Base-by-base conservation (phyloP, 306 rosid genomes). In the Castanea mollissima region DNA sequence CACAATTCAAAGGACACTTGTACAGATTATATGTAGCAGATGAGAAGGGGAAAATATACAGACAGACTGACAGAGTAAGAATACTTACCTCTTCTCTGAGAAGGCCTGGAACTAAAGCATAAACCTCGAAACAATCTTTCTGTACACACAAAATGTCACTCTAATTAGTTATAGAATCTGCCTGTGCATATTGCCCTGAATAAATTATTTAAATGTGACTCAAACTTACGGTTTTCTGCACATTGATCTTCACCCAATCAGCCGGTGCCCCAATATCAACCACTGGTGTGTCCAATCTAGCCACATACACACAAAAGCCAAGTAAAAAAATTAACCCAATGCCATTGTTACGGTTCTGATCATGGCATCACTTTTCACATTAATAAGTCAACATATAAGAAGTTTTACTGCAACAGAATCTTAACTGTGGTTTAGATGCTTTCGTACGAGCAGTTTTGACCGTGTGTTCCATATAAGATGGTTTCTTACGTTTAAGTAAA, bases 71-170 rank as follows among this genome's bases (percentile, higher is more conserved):
- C 69, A 27, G 64, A 56, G 52, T 29, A 10, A 6, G 55, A 71
- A 78, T 55, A 67, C 65, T 72, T 85, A 93, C 99, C 99, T 96
- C 99, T 83, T 96, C 99, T 18, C 99, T 96, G 16, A 96, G 90
- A 83, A 96, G 97, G 46, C 99, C 99, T 19, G 99, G 99, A 85
- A 96, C 99, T 86, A 93, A 83, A 80, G 99, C 99, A 83, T 91
- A 96, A 64, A 96, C 91, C 88, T 96, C 99, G 56, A 85, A 96
- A 87, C 97, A 91, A 91, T 96, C 98, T 84, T 93, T 93, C 99
- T 96, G 97, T 80, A 81, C 77, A 81, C 23, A 80, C 31, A 69
- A 69, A 18, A 34, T 85, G 63, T 20, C 79, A 80, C 23, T 52
- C 73, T 74, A 44, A 57, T 84, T 18, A 73, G 64, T 62, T 21